Evolutionary conservation across 75 land plant genomes (phyloP), one percentile per base, ranked within the genome.

Genomic region (Selaginella tamariscina): DNA sequence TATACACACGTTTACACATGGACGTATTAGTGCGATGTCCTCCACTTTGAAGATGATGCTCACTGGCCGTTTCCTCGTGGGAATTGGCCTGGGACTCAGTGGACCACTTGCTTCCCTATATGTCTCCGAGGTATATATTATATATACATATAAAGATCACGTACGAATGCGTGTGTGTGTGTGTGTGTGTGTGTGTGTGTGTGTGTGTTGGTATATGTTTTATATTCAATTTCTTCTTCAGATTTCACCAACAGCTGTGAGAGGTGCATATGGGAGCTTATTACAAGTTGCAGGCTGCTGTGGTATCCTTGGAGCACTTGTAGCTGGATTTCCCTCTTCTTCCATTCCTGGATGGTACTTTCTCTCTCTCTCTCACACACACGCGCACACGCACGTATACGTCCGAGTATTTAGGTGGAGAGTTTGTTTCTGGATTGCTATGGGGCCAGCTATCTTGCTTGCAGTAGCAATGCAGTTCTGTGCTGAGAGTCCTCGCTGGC

Each of bases 231-330:
- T 15, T 39, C 15, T 39, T 15, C 15, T 39, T 39, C 74, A 93
- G 98, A 73, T 93, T 33, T 93, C 98, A 29, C 98, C 98, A 32
- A 71, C 95, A 65, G 84, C 69, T 72, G 84, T 89, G 66, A 82
- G 98, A 59, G 98, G 62, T 27, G 62, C 62, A 8, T 59, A 59
- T 59, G 62, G 62, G 8, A 23, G 62, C 62, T 59, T 59, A n/a
- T n/a, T 21, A 2, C 62, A 59, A 59, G 62, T 59, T 59, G 62
- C 62, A 2, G 26, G 24, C 8, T 59, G 62, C 21, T 23, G 23
- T 59, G 62, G 62, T 2, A 59, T 59, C 62, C 62, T 59, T 59
- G 62, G 62, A 23, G 62, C 62, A 21, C 62, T 59, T 59, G 23
- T 59, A 26, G 26, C 26, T 23, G 26, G 62, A 21, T 59, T 59